Conservation (phyloP, 1,284 basidiomycete species). For the Cryptococcus amylolentus region DNA sequence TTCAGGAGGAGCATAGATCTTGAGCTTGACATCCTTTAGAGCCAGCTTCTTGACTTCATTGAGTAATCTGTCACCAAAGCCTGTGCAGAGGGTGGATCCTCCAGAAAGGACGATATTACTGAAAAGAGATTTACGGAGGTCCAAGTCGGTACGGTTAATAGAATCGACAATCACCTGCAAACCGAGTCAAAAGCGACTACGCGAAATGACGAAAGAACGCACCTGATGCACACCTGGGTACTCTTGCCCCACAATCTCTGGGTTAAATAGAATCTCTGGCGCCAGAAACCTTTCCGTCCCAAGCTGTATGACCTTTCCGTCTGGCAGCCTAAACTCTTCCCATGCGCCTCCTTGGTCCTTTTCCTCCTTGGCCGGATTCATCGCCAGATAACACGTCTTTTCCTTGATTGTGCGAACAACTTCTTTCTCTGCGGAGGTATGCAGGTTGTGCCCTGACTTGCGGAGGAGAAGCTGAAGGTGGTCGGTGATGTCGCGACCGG, state of each 20-base stretch:
- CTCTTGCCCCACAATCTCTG: constrained; percentile 92
- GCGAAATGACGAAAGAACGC: constrained; percentile 46
- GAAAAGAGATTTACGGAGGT: constrained; percentile 91
- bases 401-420: constrained; percentile 98
- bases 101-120: constrained; percentile 95
- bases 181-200: constrained; percentile 22
- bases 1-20: constrained; percentile 99
- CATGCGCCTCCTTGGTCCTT: constrained; percentile 71
- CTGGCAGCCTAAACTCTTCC: constrained; percentile 92
- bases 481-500: constrained; percentile 96
- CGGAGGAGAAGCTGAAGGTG: constrained; percentile 90
- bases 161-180: constrained; percentile 58
- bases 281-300: constrained; percentile 94
- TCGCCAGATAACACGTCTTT: constrained; percentile 91
- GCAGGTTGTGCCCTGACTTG: constrained; percentile 90
- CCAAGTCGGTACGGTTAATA: constrained; percentile 58
- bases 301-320: constrained; percentile 92
- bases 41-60: constrained; percentile 95
- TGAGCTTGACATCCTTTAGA: constrained; percentile 97
- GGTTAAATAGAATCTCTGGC: constrained; percentile 97
- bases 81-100: constrained; percentile 86
- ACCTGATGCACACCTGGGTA: constrained; percentile 97
- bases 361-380: constrained; percentile 90
- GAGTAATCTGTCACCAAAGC: constrained; percentile 94
- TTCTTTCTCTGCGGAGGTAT: constrained; percentile 96